Evolutionary conservation across 2,329 filamentous ascomycete species (phyloP).

Genomic region (Ceratocystis alfenasii): DNA sequence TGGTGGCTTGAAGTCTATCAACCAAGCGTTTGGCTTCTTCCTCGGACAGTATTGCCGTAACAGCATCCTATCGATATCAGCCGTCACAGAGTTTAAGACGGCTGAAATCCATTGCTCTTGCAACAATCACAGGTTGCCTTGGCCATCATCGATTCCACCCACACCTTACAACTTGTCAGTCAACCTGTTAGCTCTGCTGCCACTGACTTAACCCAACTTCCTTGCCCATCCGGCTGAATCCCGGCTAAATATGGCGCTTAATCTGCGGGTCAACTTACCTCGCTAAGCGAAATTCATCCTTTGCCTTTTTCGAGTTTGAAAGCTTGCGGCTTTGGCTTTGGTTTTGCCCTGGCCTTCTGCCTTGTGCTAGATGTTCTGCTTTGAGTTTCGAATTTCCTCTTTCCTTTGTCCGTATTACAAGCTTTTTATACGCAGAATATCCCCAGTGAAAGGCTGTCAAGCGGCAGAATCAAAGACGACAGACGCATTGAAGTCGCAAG

Average conservation of each 20-base stretch:
- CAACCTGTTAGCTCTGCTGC: not conserved
- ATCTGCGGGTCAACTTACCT: not conserved
- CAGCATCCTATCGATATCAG: not conserved
- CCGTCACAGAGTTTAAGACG: not conserved
- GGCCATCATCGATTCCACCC: not conserved
- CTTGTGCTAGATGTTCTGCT: not conserved
- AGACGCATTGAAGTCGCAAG: not conserved
- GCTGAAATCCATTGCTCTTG: not conserved
- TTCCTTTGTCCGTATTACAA: not conserved
- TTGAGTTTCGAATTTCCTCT: not conserved
- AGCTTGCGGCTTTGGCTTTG: conserved; percentile 4
- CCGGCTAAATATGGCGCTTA: not conserved
- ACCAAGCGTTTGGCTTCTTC: not conserved
- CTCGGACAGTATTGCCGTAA: not conserved
- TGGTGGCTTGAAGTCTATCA: not conserved
- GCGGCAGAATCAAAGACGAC: not conserved
- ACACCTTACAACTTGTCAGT: not conserved
- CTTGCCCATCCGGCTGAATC: not conserved
- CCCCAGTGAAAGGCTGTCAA: not conserved
- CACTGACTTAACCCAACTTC: not conserved
- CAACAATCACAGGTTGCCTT: not conserved
- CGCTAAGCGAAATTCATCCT: conserved; percentile 1
- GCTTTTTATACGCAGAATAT: not conserved
- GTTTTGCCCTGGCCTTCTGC: not conserved
- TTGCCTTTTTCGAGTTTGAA: not conserved